Percentiles rank a stretch among this genome's conserved stretches.
These are phyloP conservation scores for Fusarium keratoplasticum DNA, from an alignment of 2,329 filamentous ascomycete genomes.

Conservation along the genomic window DNA sequence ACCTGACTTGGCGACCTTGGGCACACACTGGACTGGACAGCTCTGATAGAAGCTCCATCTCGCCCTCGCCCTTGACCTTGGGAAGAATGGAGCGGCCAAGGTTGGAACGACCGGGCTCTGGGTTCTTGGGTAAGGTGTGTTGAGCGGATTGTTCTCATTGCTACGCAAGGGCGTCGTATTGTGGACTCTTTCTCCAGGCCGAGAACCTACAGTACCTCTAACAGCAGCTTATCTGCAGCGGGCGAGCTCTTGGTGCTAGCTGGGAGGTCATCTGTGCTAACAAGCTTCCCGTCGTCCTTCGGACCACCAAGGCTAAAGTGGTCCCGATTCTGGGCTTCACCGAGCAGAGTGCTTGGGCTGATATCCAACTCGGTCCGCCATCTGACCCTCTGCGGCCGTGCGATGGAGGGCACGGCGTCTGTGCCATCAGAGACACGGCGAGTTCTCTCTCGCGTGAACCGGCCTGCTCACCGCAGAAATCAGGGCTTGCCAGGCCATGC, in stretches of 20 bases:
- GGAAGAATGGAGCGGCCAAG: conserved; percentile 4
- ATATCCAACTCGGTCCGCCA: not conserved
- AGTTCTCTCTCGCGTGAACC: conserved; percentile 3
- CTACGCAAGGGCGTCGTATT: conserved; percentile 23
- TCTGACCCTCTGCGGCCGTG: conserved; percentile 1
- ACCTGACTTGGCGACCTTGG: conserved; percentile 16
- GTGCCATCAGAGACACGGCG: not conserved
- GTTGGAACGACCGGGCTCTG: not conserved
- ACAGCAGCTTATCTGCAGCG: not conserved
- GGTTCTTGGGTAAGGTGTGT: conserved; percentile 22
- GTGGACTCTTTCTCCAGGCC: not conserved
- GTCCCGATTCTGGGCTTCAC: conserved; percentile 31
- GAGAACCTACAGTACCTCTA: not conserved
- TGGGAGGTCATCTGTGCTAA: not conserved
- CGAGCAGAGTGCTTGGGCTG: conserved; percentile 10
- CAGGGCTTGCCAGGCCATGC: conserved; percentile 34
- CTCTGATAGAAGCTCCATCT: conserved; percentile 1
- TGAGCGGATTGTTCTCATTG: conserved; percentile 14
- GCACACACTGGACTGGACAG: not conserved
- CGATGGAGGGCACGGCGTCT: not conserved
- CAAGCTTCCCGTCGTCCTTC: not conserved
- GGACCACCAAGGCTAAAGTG: conserved; percentile 17
- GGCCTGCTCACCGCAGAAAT: conserved; percentile 32
- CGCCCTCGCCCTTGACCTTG: not conserved
- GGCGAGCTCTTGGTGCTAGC: not conserved